Evolutionary conservation across 2,329 filamentous ascomycete genomes (phyloP).

Genomic region (Thelonectria discophora): DNA sequence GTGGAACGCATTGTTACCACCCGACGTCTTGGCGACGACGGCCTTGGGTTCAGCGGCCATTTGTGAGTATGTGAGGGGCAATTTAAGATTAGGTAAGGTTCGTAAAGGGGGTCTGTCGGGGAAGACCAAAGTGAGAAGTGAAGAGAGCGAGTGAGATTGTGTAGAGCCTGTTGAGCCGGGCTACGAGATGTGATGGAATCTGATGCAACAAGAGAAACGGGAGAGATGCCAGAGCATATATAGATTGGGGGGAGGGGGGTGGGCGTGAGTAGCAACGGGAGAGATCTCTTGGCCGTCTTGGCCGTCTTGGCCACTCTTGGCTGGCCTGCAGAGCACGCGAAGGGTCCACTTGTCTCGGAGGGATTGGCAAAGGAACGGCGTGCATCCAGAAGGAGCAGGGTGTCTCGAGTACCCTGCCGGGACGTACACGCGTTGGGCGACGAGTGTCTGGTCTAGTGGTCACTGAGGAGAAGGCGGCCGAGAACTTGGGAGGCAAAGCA

Average conservation of each 20-base stretch:
- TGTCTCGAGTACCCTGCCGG: background rate
- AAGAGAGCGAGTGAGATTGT: background rate
- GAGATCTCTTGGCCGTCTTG: conserved; percentile 2
- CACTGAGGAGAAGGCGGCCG: background rate
- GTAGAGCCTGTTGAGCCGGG: background rate
- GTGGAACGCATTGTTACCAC: conserved; percentile 76
- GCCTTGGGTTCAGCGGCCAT: conserved; percentile 30
- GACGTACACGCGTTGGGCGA: background rate
- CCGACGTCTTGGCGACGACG: conserved; percentile 58
- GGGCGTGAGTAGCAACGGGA: background rate
- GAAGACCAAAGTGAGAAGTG: conserved; percentile 2
- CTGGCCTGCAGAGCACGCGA: background rate
- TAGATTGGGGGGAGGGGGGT: conserved; percentile 2
- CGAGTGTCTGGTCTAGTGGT: background rate
- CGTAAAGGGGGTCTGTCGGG: background rate
- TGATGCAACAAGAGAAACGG: background rate
- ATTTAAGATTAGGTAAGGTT: background rate
- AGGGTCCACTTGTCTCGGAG: background rate
- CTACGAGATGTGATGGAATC: conserved; percentile 2
- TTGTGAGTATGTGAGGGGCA: background rate
- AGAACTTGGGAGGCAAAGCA: too few relatives aligned
- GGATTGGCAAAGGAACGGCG: background rate
- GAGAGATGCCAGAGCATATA: conserved; percentile 8
- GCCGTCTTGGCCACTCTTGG: background rate
- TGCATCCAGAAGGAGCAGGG: background rate